Evolutionary conservation across 2,329 filamentous ascomycete genomes (phyloP), one percentile per base, ranked within the genome.

Genomic region (Dendryphion nanum): DNA sequence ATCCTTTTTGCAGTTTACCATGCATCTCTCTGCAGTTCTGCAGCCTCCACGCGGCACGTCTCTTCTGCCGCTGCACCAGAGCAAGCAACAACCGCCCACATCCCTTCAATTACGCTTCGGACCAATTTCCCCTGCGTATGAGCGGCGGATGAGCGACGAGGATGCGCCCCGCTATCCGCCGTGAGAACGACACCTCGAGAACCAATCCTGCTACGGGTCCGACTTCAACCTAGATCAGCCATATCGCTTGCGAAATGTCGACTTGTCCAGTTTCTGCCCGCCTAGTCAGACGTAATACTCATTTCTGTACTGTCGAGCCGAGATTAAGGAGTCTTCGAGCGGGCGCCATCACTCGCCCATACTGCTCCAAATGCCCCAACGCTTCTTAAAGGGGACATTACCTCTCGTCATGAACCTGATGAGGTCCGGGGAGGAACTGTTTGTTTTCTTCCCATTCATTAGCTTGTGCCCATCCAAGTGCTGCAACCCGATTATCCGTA

Each of bases 241-340:
- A 48, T 50, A 51, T 54, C 54, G 57, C 57, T 59, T 58, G 49
- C 36, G 37, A 44, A 29, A 41, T 48, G 48, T 41, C 42, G 47
- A 48, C 45, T 52, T 51, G 43, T 49, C 51, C 55, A 44, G 48
- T n/a, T n/a, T n/a, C 42, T 46, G 44, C 37, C 47, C 42, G 50
- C 50, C 52, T 59, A 8, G 23, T 26, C 23, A 26, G 23, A 26
- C 23, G 23, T 26, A 26, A 26, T 26, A 8, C 35, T 47, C 41
- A 42, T 41, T 51, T 41, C 45, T 51, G 44, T 35, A 41, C 31
- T 44, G 41, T 45, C 44, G 51, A 57, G 48, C 62, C 62, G 62
- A 66, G 50, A 66, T 66, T 63, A 64, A 63, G 56, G 61, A 63
- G 53, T 42, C 33, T 42, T 41, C 40, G 51, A 57, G 53, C 56